Conservation (phyloP, 139 green algal genomes). For the Ostreobium quekettii region DNA sequence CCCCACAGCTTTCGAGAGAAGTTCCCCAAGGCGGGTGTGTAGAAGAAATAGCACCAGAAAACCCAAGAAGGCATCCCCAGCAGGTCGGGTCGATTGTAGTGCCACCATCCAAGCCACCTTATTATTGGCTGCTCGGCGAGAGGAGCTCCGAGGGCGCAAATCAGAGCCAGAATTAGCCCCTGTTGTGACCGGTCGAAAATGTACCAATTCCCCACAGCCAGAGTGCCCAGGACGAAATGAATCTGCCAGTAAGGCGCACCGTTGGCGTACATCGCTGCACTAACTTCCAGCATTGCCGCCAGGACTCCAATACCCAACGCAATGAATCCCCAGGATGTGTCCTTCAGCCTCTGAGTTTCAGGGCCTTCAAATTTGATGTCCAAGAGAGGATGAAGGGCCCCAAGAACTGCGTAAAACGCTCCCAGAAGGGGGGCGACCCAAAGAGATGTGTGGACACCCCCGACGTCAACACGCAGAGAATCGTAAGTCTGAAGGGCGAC, state of each 20-base stretch:
- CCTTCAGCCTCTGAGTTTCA: not conserved
- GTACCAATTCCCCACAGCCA: slow-evolving; percentile 30
- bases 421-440: slow-evolving; percentile 33
- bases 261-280: slow-evolving; percentile 34
- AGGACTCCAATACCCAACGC: slow-evolving; percentile 30
- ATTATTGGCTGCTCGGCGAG: slow-evolving; percentile 44
- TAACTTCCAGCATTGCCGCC: slow-evolving; percentile 33
- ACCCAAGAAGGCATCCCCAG: slow-evolving; percentile 11
- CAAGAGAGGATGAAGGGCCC: slow-evolving; percentile 11
- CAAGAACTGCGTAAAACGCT: slow-evolving; percentile 33
- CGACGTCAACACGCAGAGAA: slow-evolving; percentile 28
- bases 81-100: slow-evolving; percentile 42
- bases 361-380: not conserved
- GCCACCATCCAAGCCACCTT: slow-evolving; percentile 34
- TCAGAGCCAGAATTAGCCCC: slow-evolving; percentile 33
- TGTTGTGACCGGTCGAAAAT: slow-evolving; percentile 41
- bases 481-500: slow-evolving; percentile 46
- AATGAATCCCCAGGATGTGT: not conserved
- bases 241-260: slow-evolving; percentile 34
- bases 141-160: slow-evolving; percentile 46
- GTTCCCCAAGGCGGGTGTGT: slow-evolving; percentile 14
- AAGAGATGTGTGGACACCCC: slow-evolving; percentile 27
- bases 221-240: slow-evolving; percentile 20
- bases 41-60: slow-evolving; percentile 20
- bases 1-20: slow-evolving; percentile 1